Evolutionary conservation across 140 eudicot genomes (phyloP), one percentile per base, ranked within the genome.

Genomic region (Cichorium intybus): DNA sequence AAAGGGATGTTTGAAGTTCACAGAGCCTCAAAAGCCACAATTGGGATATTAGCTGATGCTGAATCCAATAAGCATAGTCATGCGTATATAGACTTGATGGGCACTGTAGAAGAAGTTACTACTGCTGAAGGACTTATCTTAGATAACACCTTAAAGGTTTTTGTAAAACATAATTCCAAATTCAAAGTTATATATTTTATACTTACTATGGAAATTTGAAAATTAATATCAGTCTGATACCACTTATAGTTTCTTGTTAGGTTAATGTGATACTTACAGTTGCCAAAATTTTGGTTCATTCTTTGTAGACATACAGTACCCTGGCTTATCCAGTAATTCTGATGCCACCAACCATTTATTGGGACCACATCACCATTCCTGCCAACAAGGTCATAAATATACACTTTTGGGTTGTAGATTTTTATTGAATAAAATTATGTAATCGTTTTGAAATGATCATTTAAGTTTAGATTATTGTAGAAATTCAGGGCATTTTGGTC

Each of bases 341-440:
- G n/a, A 61, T 61, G 67, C 35, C 67, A 12, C 67, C 67, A 21
- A 39, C 22, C 16, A 24, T 61, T 61, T 14, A 61, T 39, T 35
- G 12, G 37, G 18, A 61, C 24, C 20, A 14, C 45, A 23, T 23
- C n/a, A 39, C 14, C 52, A 61, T 61, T 34, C 67, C 50, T 17
- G 6, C 11, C 14, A 2, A 23, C 53, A 61, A 37, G 53, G 67
- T 61, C n/a, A 37, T 12, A 23, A 61, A 23, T n/a, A n/a, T 43
- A 43, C 18, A 43, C 20, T 43, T 43, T 43, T 43, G n/a, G n/a
- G n/a, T n/a, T n/a, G n/a, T n/a, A n/a, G n/a, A n/a, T n/a, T n/a
- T n/a, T n/a, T n/a, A n/a, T n/a, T n/a, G n/a, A n/a, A n/a, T n/a
- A n/a, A n/a, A n/a, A n/a, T n/a, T n/a, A n/a, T n/a, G n/a, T n/a